These are phyloP conservation scores for Scleromitrula shiraiana DNA, from an alignment of 2,329 filamentous ascomycete genomes.

Conservation along the genomic window DNA sequence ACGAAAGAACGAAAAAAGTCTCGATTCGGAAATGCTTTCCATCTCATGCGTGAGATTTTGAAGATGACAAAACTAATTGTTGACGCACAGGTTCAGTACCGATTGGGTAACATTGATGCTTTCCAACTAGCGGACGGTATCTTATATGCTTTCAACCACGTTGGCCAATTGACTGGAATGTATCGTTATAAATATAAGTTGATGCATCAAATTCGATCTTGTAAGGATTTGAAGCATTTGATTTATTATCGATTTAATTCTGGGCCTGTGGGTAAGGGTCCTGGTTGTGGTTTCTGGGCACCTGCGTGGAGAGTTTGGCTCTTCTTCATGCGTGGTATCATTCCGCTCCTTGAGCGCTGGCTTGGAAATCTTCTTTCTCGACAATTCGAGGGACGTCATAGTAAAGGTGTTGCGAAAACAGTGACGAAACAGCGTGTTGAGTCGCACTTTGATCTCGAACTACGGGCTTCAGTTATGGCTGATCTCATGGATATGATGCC, in stretches of 20 bases:
- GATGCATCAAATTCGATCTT: constrained; percentile 98
- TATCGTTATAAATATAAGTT: constrained; percentile 99
- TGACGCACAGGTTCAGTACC: constrained; percentile 96
- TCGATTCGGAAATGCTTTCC: constrained; percentile 97
- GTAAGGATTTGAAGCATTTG: constrained; percentile 97
- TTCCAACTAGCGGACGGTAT: constrained; percentile 98
- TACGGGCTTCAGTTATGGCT: constrained; percentile 96
- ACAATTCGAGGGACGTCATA: constrained; percentile 97
- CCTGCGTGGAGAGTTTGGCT: constrained; percentile 98
- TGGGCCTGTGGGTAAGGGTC: constrained; percentile 91
- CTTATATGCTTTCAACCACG: constrained; percentile 98
- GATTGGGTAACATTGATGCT: constrained; percentile 94
- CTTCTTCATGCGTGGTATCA: constrained; percentile 98
- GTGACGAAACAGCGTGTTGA: constrained; percentile 99
- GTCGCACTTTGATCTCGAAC: constrained; percentile 94
- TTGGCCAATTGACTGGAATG: constrained; percentile 97
- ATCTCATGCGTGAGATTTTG: constrained; percentile 96
- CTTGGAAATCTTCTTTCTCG: constrained; percentile 92
- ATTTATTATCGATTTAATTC: constrained; percentile 99
- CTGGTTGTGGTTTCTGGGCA: constrained; percentile 97
- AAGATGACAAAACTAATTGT: constrained; percentile 96
- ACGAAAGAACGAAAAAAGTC: constrained; percentile 99
- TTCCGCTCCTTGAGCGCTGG: constrained; percentile 93
- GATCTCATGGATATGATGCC: constrained; percentile 99
- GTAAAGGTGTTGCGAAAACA: constrained; percentile 97